A percentile compares a stretch with the other conserved stretches of the same genome.
These are phyloP conservation scores for Maudiozyma bulderi DNA, from an alignment of 805 yeast genomes.

Conservation along the genomic window DNA sequence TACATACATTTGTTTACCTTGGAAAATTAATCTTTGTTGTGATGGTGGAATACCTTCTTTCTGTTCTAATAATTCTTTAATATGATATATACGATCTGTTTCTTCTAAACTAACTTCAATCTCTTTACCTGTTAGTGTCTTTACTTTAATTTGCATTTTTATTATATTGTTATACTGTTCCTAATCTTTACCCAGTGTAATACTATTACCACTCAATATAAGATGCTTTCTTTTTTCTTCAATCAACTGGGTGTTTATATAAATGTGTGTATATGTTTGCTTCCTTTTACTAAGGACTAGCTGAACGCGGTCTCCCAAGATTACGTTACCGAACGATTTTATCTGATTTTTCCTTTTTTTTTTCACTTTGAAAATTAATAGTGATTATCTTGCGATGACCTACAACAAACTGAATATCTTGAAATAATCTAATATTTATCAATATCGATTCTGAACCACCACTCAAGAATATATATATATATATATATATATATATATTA, in stretches of 20 bases:
- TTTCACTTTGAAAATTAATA: not conserved
- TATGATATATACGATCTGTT: constrained; percentile 42
- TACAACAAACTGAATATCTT: no score
- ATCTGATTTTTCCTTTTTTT: no score
- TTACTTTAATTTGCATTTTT: constrained; percentile 19
- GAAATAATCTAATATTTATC: no score
- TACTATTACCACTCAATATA: not conserved
- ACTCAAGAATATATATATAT: not conserved
- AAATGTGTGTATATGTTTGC: not conserved
- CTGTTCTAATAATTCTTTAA: constrained; percentile 89
- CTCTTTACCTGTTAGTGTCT: constrained; percentile 30
- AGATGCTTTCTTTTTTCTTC: not conserved
- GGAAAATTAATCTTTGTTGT: constrained; percentile 83
- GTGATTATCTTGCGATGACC: not conserved
- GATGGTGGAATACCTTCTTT: constrained; percentile 96
- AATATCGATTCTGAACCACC: no score
- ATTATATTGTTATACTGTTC: not conserved
- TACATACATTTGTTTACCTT: constrained; percentile 80
- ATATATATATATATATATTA: not conserved
- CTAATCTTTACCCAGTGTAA: not conserved
- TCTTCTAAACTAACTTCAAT: constrained; percentile 28
- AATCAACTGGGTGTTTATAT: not conserved
- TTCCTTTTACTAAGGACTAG: not conserved
- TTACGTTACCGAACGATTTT: no score
- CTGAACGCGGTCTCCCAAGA: no score